Conservation (phyloP, 1,139 yeast genomes). For the Yamadazyma triangularis region DNA sequence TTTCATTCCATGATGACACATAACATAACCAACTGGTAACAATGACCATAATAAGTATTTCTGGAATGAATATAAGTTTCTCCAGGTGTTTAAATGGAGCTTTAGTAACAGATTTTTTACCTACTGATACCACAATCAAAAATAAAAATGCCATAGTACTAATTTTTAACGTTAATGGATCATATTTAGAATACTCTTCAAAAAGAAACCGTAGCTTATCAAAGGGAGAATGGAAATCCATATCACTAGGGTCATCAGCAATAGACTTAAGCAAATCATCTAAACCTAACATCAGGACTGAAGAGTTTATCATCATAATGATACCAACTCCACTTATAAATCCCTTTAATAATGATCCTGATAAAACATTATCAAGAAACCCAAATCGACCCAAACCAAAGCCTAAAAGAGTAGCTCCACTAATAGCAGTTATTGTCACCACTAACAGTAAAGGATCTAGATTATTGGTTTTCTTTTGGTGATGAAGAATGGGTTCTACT, state of each 20-base stretch:
- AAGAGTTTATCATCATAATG: slow-evolving; percentile 79
- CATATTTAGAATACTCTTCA: slow-evolving; percentile 34
- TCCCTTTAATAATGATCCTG: slow-evolving; percentile 79
- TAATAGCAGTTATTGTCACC: slow-evolving; percentile 67
- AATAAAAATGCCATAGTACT: slow-evolving; percentile 44
- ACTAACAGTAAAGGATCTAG: slow-evolving; percentile 62
- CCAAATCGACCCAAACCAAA: slow-evolving; percentile 86
- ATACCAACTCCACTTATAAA: slow-evolving; percentile 92
- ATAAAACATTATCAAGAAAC: slow-evolving; percentile 79
- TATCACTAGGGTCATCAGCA: slow-evolving; percentile 27
- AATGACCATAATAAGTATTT: slow-evolving; percentile 71
- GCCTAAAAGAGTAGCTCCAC: slow-evolving; percentile 71
- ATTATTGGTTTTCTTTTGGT: slow-evolving; percentile 31
- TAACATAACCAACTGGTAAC: slow-evolving; percentile 57
- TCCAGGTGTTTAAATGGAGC: slow-evolving; percentile 12
- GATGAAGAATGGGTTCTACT: slow-evolving; percentile 63
- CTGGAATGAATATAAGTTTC: slow-evolving; percentile 63
- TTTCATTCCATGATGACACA: slow-evolving; percentile 47
- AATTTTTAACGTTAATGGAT: slow-evolving; percentile 49
- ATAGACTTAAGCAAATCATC: slow-evolving; percentile 31
- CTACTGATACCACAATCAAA: slow-evolving; percentile 34
- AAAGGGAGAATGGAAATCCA: slow-evolving; percentile 73
- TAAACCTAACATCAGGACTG: slow-evolving; percentile 70
- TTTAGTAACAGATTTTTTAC: slow-evolving; percentile 34
- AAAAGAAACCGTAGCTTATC: slow-evolving; percentile 62